phyloP scores from a whole-genome alignment of 208 protist genomes.

The Crithidia mellificae region DNA sequence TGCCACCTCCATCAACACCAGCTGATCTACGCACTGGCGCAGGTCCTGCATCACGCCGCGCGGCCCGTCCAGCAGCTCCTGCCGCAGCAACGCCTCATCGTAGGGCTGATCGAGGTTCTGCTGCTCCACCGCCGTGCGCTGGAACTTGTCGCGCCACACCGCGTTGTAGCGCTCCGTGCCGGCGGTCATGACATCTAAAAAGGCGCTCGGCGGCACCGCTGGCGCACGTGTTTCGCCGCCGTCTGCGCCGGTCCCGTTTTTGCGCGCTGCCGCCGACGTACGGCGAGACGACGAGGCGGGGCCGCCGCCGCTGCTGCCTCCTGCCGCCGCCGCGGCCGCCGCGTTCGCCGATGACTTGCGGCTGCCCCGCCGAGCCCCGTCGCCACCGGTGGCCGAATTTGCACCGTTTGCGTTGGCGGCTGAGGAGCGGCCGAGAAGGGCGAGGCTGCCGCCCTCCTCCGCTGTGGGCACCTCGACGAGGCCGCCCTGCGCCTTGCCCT shows the following conservation, averaged over 20 bases:
- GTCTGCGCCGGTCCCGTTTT: slow-evolving; percentile 2
- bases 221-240: slow-evolving; percentile 36
- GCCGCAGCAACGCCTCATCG: slow-evolving; percentile 71
- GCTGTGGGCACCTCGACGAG: slow-evolving; percentile 76
- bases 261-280: slow-evolving; percentile 19
- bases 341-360: not conserved
- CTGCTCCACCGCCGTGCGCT: slow-evolving; percentile 55
- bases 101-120: slow-evolving; percentile 75
- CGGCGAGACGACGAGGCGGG: not conserved
- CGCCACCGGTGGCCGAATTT: slow-evolving; percentile 7
- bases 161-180: slow-evolving; percentile 62
- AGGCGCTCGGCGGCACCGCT: slow-evolving; percentile 44
- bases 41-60: slow-evolving; percentile 89
- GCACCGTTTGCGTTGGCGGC: not conserved
- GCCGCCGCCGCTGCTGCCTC: not conserved
- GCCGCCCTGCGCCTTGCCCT: slow-evolving; percentile 65
- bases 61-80: slow-evolving; percentile 86
- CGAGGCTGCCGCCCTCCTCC: slow-evolving; percentile 87
- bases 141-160: slow-evolving; percentile 74
- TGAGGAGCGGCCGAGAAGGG: slow-evolving; percentile 47
- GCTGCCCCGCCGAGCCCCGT: not conserved
- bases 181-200: slow-evolving; percentile 60
- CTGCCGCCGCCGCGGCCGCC: not conserved
- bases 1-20: slow-evolving; percentile 90
- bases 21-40: slow-evolving; percentile 88